A percentile compares a stretch with the other conserved stretches of the same genome.
These are phyloP conservation scores for Botrytis tulipae DNA, from an alignment of 2,329 filamentous ascomycete species.

Conservation along the genomic window DNA sequence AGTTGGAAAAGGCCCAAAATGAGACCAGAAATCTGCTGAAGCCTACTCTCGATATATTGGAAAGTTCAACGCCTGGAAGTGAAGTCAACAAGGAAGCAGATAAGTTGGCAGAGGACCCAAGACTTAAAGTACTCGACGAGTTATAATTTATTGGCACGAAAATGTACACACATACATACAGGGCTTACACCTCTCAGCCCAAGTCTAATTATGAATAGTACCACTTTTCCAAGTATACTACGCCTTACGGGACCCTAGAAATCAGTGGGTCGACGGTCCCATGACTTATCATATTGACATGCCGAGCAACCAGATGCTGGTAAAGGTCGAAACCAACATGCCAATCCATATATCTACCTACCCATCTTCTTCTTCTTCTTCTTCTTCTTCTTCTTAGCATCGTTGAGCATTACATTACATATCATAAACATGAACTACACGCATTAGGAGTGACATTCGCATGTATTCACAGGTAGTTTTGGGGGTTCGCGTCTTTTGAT, in stretches of 20 bases:
- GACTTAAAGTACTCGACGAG: slow-evolving; percentile 38
- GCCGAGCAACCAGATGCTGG: slow-evolving; percentile 3
- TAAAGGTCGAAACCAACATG: neutral
- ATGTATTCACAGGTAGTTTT: neutral
- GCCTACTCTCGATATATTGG: slow-evolving; percentile 24
- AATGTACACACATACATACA: neutral
- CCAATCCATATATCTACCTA: neutral
- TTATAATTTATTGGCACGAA: slow-evolving; percentile 28
- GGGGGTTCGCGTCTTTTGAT: neutral
- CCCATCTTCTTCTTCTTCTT: neutral
- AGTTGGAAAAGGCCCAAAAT: slow-evolving; percentile 28
- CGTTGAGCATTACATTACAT: neutral
- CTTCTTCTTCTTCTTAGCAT: neutral
- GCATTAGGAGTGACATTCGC: neutral
- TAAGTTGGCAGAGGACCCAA: slow-evolving; percentile 32
- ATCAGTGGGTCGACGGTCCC: slow-evolving; percentile 8
- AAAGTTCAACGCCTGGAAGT: slow-evolving; percentile 15
- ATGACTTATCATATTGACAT: neutral
- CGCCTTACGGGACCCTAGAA: neutral
- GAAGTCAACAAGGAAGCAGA: slow-evolving; percentile 22
- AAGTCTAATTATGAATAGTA: neutral
- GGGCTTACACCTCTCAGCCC: slow-evolving; percentile 4
- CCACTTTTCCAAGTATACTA: slow-evolving; percentile 10
- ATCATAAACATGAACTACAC: neutral
- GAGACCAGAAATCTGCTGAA: slow-evolving; percentile 25